phyloP scores from a whole-genome alignment of 257 asterid genomes.

The Nicotiana tomentosiformis region DNA sequence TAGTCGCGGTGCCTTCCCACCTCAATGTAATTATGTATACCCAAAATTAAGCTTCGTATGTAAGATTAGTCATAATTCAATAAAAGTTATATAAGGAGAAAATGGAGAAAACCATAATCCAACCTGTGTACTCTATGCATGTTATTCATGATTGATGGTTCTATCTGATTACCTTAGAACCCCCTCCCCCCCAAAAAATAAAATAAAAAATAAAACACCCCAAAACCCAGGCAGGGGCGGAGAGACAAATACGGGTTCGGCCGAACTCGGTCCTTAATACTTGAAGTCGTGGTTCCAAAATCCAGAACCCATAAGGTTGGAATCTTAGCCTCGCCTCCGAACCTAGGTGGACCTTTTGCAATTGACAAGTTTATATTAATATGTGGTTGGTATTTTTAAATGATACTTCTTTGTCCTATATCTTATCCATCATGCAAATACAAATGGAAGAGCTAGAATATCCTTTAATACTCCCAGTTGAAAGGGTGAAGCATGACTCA shows the following conservation, averaged over 20 bases:
- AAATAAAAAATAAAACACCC: too few species aligned
- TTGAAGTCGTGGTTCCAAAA: too few species aligned
- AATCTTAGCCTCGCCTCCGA: too few species aligned
- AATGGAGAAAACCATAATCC: not conserved
- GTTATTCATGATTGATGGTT: not conserved
- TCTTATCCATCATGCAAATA: not conserved
- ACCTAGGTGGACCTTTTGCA: not conserved
- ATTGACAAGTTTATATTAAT: not conserved
- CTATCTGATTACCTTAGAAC: not conserved
- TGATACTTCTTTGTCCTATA: not conserved
- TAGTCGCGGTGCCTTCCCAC: not conserved
- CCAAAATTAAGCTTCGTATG: not conserved
- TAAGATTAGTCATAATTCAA: not conserved
- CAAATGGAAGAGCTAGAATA: not conserved
- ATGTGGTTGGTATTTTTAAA: not conserved
- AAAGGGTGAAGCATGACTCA: not conserved
- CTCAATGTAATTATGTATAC: conserved; percentile 3
- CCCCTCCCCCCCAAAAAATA: too few species aligned
- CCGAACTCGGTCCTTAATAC: too few species aligned
- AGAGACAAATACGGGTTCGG: too few species aligned
- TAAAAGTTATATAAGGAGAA: not conserved
- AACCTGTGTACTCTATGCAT: not conserved
- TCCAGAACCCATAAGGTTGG: too few species aligned
- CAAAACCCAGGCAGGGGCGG: too few species aligned
- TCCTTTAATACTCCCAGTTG: not conserved